These are phyloP conservation scores for Moesziomyces sp. DNA, from an alignment of 1,284 basidiomycete genomes.

Conservation along the genomic window DNA sequence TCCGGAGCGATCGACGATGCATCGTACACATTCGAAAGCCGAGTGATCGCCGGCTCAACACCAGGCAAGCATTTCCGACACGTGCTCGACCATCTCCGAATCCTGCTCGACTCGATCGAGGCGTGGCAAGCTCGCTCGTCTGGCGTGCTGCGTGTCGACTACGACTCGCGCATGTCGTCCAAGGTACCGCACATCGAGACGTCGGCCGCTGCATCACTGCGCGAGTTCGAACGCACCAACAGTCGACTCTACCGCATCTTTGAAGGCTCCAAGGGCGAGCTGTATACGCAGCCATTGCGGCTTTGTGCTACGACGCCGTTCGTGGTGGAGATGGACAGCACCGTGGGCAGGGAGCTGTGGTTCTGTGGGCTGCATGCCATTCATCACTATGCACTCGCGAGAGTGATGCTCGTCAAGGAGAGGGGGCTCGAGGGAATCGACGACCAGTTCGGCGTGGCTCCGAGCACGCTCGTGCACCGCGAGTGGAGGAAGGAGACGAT, in stretches of 20 bases:
- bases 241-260: conserved; percentile 37
- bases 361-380: conserved; percentile 62
- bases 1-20: conserved; percentile 34
- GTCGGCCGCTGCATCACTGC: conserved; percentile 31
- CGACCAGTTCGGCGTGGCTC: conserved; percentile 61
- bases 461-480: conserved; percentile 56
- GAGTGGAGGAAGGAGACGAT: conserved; percentile 41
- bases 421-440: conserved; percentile 43
- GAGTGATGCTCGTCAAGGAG: conserved; percentile 61
- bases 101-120: conserved; percentile 49
- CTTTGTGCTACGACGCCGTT: conserved; percentile 59
- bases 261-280: conserved; percentile 26
- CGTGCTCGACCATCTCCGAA: conserved; percentile 55
- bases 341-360: conserved; percentile 57
- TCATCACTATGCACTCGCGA: conserved; percentile 62
- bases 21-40: conserved; percentile 34
- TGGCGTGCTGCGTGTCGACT: conserved; percentile 43
- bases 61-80: conserved; percentile 61
- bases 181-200: conserved; percentile 44
- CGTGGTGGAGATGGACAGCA: conserved; percentile 48
- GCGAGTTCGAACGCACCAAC: conserved; percentile 41
- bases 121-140: conserved; percentile 14
- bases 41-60: conserved; percentile 49
- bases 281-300: conserved; percentile 31
- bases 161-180: conserved; percentile 49